Base-by-base conservation (phyloP, 495 filamentous ascomycete species). In the Gamarada debralockiae region DNA sequence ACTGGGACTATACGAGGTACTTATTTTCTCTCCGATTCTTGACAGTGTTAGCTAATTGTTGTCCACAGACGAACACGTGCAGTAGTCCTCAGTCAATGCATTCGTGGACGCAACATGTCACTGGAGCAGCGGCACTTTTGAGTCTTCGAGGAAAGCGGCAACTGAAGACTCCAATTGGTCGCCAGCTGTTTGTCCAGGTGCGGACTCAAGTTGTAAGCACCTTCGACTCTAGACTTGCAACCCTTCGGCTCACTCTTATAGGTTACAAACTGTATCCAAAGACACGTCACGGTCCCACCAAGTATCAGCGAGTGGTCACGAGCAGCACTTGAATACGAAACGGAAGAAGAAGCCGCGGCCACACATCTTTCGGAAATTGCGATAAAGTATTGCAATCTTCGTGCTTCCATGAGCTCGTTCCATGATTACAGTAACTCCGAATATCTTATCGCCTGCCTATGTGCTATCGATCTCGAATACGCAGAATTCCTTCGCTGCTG, bases 51-150 rank as follows among this genome's bases (percentile, higher is more conserved):
- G n/a, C 25, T 50, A 46, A 51, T 21, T 14, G 4, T 29, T 21
- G 14, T 21, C 18, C 14, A 23, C 23, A 60, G 58, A 52, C 50
- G 8, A 57, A 61, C 38, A 58, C 50, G 3, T 54, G 54, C 27
- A 38, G 41, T 31, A 51, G 64, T 18, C 62, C 64, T 8, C 48
- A 59, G 27, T 64, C 64, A 41, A 71, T 76, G 37, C 64, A 71
- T 3, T 65, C 66, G 13, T 79, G 75, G 74, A 73, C 66, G 15
- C 73, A 67, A 36, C 78, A 81, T 65, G 74, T 77, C 36, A 64
- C 57, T 14, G 78, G 78, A 4, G 72, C 75, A 4, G 65, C 68
- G 2, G 71, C 74, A 1, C 58, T 81, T 5, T 60, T 80, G 1
- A 69, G 76, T 47, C 38, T 80, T 44, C 67, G 78, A 14, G 78